Percentiles rank a stretch among this genome's conserved stretches.
Evolutionary conservation across 2,329 filamentous ascomycete species (phyloP).

Genomic region (Arthrocladium fulminans): DNA sequence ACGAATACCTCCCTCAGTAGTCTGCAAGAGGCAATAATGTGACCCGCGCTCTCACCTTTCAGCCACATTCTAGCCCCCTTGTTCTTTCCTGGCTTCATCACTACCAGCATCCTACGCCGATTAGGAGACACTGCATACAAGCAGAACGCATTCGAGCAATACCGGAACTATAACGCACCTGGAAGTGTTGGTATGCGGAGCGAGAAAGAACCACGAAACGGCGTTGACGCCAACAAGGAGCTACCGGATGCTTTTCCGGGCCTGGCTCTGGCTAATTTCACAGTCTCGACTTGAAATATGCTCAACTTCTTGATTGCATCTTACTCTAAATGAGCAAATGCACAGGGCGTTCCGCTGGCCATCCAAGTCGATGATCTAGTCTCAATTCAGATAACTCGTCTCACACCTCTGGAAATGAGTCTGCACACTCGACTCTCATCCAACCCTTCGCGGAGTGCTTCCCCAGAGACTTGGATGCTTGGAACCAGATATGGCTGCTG

Average conservation of each 20-base stretch:
- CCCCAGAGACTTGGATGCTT: conserved; percentile 8
- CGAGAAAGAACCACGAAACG: not conserved
- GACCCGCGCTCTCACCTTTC: too few species aligned
- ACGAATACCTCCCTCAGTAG: too few species aligned
- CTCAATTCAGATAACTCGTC: not conserved
- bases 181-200: not conserved
- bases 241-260: conserved; percentile 1
- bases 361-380: not conserved
- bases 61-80: conserved; percentile 13
- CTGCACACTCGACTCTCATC: conserved; percentile 12
- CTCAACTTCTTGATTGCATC: conserved; percentile 17
- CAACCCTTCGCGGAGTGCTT: conserved; percentile 12
- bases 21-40: too few species aligned
- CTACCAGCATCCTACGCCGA: not conserved
- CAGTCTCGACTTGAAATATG: conserved; percentile 15
- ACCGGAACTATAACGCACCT: not conserved
- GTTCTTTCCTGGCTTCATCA: not conserved
- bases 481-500: conserved; percentile 12
- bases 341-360: not conserved
- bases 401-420: conserved; percentile 14
- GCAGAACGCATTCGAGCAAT: too few species aligned
- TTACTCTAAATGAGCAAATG: conserved; percentile 9
- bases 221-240: not conserved
- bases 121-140: too few species aligned
- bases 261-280: conserved; percentile 13